Evolutionary conservation across 2,329 filamentous ascomycete genomes (phyloP).

Genomic region (Penicillium nordicum): DNA sequence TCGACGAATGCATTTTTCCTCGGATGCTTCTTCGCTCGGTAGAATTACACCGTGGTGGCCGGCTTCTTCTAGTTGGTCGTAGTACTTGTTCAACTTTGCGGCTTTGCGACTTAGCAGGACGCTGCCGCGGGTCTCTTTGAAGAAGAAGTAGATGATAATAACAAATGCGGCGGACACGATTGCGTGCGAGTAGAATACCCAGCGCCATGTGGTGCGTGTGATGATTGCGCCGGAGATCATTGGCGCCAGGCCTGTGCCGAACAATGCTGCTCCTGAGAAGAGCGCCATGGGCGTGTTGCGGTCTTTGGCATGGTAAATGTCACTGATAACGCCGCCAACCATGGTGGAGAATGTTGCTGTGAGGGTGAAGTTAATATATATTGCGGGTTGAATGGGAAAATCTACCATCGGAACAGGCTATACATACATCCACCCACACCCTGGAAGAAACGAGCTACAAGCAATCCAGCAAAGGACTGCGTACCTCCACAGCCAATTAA

Average conservation of each 20-base stretch:
- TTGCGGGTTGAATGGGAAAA: too few relatives aligned
- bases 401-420: constrained; percentile 5
- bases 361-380: background rate
- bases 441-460: constrained; percentile 70
- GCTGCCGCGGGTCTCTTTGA: constrained; percentile 77
- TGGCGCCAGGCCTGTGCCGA: constrained; percentile 77
- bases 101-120: constrained; percentile 78
- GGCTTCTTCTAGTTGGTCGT: constrained; percentile 65
- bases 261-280: constrained; percentile 74
- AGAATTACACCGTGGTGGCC: constrained; percentile 59
- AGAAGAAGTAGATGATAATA: constrained; percentile 62
- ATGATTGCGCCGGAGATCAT: constrained; percentile 68
- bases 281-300: constrained; percentile 87
- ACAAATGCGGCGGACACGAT: constrained; percentile 66
- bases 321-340: constrained; percentile 86
- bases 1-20: constrained; percentile 44
- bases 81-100: constrained; percentile 70
- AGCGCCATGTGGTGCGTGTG: constrained; percentile 68
- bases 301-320: constrained; percentile 74
- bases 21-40: constrained; percentile 24
- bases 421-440: constrained; percentile 70
- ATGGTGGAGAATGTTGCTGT: constrained; percentile 72
- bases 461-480: constrained; percentile 65
- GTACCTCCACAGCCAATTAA: constrained; percentile 73
- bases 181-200: constrained; percentile 84